A percentile compares a stretch with the other conserved stretches of the same genome.
These are phyloP conservation scores for Diplodia seriata DNA, from an alignment of 2,329 filamentous ascomycete genomes.

Conservation along the genomic window DNA sequence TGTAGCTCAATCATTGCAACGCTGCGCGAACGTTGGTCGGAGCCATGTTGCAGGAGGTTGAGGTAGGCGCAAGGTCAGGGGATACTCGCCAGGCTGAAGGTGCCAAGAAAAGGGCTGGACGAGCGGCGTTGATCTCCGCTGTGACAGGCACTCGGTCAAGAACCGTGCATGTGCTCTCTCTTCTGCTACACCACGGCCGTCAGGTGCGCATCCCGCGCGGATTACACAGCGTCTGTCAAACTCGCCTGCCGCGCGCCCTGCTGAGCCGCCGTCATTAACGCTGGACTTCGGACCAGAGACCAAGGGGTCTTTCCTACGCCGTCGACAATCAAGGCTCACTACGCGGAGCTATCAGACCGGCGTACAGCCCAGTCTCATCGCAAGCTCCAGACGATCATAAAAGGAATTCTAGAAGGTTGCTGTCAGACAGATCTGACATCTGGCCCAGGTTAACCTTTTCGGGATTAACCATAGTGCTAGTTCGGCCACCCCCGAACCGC, in stretches of 20 bases:
- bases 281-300: background rate
- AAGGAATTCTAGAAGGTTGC: conserved; percentile 3
- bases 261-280: background rate
- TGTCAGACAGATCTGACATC: background rate
- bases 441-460: background rate
- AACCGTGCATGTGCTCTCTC: background rate
- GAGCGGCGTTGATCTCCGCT: conserved; percentile 7
- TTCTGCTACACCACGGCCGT: background rate
- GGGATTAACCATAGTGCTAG: background rate
- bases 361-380: background rate
- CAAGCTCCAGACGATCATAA: background rate
- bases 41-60: background rate
- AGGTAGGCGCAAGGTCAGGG: conserved; percentile 3
- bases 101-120: conserved; percentile 5
- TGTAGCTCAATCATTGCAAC: conserved; percentile 12
- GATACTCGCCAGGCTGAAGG: background rate
- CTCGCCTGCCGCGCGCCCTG: background rate
- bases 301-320: background rate
- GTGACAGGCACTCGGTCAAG: background rate
- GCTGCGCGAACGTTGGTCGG: background rate
- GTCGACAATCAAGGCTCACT: background rate
- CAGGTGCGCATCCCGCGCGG: background rate
- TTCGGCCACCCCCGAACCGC: background rate
- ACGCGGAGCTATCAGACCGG: background rate
- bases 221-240: background rate